Evolutionary conservation across 148 eudicot genomes (phyloP).

Genomic region (Amaranthus palmeri): DNA sequence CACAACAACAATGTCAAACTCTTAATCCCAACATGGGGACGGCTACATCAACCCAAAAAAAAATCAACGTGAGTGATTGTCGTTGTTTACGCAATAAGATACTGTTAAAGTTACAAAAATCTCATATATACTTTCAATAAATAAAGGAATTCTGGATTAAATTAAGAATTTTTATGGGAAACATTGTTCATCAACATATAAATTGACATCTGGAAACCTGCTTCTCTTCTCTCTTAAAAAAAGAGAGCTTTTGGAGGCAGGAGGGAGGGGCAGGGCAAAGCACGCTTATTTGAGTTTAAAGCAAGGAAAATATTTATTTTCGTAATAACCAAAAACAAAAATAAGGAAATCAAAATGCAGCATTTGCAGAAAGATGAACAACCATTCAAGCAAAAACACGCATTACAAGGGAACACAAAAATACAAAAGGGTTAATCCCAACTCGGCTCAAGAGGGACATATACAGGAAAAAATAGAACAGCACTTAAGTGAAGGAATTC

Average conservation of each 20-base stretch:
- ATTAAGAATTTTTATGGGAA: neutral
- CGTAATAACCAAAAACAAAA: neutral
- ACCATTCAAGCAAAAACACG: neutral
- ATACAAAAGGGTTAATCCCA: no score
- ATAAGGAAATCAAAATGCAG: neutral
- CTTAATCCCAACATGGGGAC: no score
- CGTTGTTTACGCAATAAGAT: neutral
- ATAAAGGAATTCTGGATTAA: neutral
- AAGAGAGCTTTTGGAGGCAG: no score
- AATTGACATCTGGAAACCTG: neutral
- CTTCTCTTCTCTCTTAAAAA: neutral
- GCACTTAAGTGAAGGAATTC: neutral
- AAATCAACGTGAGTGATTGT: no score
- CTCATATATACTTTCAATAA: neutral
- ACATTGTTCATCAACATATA: neutral
- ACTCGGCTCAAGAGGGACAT: neutral
- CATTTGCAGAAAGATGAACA: neutral
- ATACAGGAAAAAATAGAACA: neutral
- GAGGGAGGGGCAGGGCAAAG: neutral
- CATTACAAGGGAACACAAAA: neutral
- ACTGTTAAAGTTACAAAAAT: neutral
- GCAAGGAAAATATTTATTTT: neutral
- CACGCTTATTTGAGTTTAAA: neutral
- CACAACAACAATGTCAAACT: no score
- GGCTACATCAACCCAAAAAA: no score